These are phyloP conservation scores for Baorangia bicolor DNA, from an alignment of 768 basidiomycete species.

Conservation along the genomic window DNA sequence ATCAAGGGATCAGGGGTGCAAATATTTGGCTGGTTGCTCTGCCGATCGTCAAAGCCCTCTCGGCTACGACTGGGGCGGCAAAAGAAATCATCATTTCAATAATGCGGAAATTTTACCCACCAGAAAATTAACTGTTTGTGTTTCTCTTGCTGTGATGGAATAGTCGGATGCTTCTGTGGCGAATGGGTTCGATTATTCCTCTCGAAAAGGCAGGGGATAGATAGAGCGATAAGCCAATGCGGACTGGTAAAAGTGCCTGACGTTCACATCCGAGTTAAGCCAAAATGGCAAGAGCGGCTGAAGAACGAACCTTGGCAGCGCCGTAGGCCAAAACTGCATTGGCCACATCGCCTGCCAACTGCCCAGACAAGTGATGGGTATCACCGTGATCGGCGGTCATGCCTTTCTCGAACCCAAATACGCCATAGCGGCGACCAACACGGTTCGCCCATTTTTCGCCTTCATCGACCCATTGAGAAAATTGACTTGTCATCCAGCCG, in stretches of 20 bases:
- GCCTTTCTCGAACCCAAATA: slow-evolving; percentile 74
- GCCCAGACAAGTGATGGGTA: slow-evolving; percentile 27
- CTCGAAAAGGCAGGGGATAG: slow-evolving; percentile 73
- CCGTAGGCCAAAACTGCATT: slow-evolving; percentile 84
- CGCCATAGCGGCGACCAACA: slow-evolving; percentile 74
- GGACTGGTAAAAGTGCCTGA: slow-evolving; percentile 71
- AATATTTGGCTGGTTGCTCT: slow-evolving; percentile 65
- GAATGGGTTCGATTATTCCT: slow-evolving; percentile 60
- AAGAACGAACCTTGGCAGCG: slow-evolving; percentile 61
- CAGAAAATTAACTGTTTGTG: neutral
- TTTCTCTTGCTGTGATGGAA: slow-evolving; percentile 15
- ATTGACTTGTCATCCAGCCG: slow-evolving; percentile 43
- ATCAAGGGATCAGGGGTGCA: slow-evolving; percentile 55
- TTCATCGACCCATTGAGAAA: slow-evolving; percentile 69
- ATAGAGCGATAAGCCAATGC: slow-evolving; percentile 72
- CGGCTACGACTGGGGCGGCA: slow-evolving; percentile 78
- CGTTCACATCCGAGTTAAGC: neutral
- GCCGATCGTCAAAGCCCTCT: slow-evolving; percentile 59
- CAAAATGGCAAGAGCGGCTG: neutral
- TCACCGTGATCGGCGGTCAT: slow-evolving; percentile 3
- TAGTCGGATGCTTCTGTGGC: slow-evolving; percentile 26
- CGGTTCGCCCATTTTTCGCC: slow-evolving; percentile 70
- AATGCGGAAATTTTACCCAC: slow-evolving; percentile 30
- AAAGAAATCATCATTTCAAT: slow-evolving; percentile 53
- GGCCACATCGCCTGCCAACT: slow-evolving; percentile 72